Evolutionary conservation across 1,284 basidiomycete species (phyloP).

Genomic region (Pascua sp.): DNA sequence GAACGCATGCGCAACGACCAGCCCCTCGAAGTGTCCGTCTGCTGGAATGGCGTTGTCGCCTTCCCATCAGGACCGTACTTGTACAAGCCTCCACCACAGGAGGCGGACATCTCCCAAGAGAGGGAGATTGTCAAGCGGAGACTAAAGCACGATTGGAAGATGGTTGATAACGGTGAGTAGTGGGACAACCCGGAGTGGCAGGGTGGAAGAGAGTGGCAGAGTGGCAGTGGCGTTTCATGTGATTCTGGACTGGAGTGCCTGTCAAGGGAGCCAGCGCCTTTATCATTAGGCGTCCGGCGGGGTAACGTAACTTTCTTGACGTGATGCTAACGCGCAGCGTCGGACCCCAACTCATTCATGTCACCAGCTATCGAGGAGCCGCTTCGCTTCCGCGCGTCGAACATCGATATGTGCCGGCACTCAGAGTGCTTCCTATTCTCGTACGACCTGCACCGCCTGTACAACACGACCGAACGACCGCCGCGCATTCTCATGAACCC

Average conservation of each 20-base stretch:
- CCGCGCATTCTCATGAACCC: slow-evolving; percentile 55
- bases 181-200: background rate
- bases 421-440: slow-evolving; percentile 58
- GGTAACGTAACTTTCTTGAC: too few relatives aligned
- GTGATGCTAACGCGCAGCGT: slow-evolving; percentile 21
- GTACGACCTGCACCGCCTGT: slow-evolving; percentile 57
- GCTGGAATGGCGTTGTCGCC: slow-evolving; percentile 53
- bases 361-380: slow-evolving; percentile 49
- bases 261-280: too few relatives aligned
- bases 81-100: slow-evolving; percentile 39
- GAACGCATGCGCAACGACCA: slow-evolving; percentile 49
- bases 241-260: too few relatives aligned
- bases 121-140: too few relatives aligned
- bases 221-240: too few relatives aligned
- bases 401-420: slow-evolving; percentile 53
- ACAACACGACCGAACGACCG: slow-evolving; percentile 40
- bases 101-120: background rate
- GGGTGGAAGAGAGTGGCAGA: slow-evolving; percentile 23
- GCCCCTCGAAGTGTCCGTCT: slow-evolving; percentile 56
- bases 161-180: slow-evolving; percentile 42
- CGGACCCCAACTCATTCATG: slow-evolving; percentile 32
- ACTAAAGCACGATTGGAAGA: slow-evolving; percentile 36
- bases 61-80: slow-evolving; percentile 55
- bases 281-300: too few relatives aligned
- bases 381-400: slow-evolving; percentile 54